Evolutionary conservation across 73 alveolate species (phyloP).

Genomic region (Blepharisma stoltei): DNA sequence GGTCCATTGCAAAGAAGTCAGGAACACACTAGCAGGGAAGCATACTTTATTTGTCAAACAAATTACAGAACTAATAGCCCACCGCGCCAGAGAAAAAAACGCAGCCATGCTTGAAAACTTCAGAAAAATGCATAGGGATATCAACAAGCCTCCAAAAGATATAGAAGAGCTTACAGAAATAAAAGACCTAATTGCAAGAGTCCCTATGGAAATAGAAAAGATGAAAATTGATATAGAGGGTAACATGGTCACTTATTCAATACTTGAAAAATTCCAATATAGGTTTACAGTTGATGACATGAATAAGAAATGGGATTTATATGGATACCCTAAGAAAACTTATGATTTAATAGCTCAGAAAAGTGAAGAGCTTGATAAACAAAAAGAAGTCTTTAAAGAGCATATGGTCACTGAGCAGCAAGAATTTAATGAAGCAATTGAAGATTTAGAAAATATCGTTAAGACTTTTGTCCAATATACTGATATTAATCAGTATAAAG

Average conservation of each 20-base stretch:
- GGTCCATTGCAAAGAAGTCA: slow-evolving; percentile 91
- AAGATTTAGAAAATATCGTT: slow-evolving; percentile 83
- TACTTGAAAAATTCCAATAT: slow-evolving; percentile 91
- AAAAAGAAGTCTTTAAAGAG: slow-evolving; percentile 84
- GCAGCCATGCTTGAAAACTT: slow-evolving; percentile 80
- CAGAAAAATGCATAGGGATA: slow-evolving; percentile 89
- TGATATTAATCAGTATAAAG: slow-evolving; percentile 87
- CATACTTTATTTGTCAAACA: slow-evolving; percentile 80
- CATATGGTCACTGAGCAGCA: slow-evolving; percentile 88
- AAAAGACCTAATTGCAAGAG: slow-evolving; percentile 82
- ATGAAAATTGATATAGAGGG: slow-evolving; percentile 78
- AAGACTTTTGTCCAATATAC: slow-evolving; percentile 84
- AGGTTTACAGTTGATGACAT: slow-evolving; percentile 83
- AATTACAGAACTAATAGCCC: slow-evolving; percentile 87
- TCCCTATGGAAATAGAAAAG: slow-evolving; percentile 91
- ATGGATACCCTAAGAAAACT: slow-evolving; percentile 92
- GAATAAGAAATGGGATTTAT: slow-evolving; percentile 91
- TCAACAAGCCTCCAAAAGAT: slow-evolving; percentile 87
- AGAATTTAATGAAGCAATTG: slow-evolving; percentile 89
- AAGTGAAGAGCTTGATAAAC: slow-evolving; percentile 85
- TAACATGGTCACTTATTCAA: slow-evolving; percentile 80
- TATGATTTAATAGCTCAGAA: slow-evolving; percentile 80
- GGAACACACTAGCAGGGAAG: slow-evolving; percentile 89
- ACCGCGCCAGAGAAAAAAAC: slow-evolving; percentile 89
- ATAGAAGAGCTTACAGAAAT: slow-evolving; percentile 95